These are phyloP conservation scores for Ogataea methylovora DNA, from an alignment of 805 yeast species.

Conservation along the genomic window DNA sequence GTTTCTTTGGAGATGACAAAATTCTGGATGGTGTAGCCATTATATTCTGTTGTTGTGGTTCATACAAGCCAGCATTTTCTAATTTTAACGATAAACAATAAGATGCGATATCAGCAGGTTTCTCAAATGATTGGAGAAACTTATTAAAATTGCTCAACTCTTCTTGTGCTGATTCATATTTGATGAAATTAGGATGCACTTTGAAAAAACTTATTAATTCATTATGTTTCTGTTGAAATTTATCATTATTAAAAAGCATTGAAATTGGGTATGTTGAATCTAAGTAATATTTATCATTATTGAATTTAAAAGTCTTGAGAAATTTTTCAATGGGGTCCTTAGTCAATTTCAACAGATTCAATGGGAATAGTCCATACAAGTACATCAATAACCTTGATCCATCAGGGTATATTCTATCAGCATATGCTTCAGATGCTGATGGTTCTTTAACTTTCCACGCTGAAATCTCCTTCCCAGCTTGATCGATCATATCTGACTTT, in stretches of 20 bases:
- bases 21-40: background rate
- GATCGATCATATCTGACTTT: background rate
- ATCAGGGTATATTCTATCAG: background rate
- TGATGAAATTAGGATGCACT: constrained; percentile 1
- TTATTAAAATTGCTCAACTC: background rate
- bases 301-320: background rate
- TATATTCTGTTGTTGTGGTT: no score
- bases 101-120: background rate
- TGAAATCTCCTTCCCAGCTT: background rate
- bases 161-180: background rate
- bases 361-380: background rate
- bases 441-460: no score
- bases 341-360: constrained; percentile 12
- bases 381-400: constrained; percentile 1
- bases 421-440: no score
- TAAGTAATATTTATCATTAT: constrained; percentile 1
- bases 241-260: constrained; percentile 1
- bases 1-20: background rate
- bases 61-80: no score
- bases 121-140: background rate
- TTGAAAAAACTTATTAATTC: background rate
- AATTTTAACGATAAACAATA: no score
- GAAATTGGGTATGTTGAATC: no score
- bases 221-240: constrained; percentile 1
- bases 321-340: constrained; percentile 5